These are phyloP conservation scores for Gigaspora rosea DNA, from an alignment of 192 early-diverging fungal species.

Conservation along the genomic window DNA sequence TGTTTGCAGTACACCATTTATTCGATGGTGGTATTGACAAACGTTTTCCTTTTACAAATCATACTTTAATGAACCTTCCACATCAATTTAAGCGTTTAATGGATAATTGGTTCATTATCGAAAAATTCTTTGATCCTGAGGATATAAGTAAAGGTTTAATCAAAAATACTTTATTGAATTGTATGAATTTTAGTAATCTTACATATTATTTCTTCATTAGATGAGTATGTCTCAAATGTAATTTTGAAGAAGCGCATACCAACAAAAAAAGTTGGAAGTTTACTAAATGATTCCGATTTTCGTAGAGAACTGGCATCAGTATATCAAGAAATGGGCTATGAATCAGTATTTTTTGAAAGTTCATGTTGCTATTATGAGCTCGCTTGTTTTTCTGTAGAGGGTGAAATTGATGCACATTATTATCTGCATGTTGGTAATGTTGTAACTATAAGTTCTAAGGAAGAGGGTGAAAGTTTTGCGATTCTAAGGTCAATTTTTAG, in stretches of 20 bases:
- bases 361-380: neutral
- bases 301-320: neutral
- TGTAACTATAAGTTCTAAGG: neutral
- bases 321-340: neutral
- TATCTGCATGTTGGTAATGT: neutral
- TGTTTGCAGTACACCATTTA: neutral
- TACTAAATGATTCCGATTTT: neutral
- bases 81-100: neutral
- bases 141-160: conserved; percentile 10
- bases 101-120: neutral
- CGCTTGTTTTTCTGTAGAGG: neutral
- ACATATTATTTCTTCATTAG: neutral
- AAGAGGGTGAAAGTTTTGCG: neutral
- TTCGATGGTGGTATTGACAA: neutral
- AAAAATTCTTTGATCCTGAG: neutral
- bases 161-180: neutral
- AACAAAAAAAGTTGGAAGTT: neutral
- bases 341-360: neutral
- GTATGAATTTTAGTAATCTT: neutral
- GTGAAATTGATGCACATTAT: neutral
- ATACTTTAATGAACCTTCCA: neutral
- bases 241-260: neutral
- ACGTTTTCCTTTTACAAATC: neutral
- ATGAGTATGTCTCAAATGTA: neutral
- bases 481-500: neutral